Evolutionary conservation across 2,329 filamentous ascomycete species (phyloP).

Genomic region (Dactylella cylindrospora): DNA sequence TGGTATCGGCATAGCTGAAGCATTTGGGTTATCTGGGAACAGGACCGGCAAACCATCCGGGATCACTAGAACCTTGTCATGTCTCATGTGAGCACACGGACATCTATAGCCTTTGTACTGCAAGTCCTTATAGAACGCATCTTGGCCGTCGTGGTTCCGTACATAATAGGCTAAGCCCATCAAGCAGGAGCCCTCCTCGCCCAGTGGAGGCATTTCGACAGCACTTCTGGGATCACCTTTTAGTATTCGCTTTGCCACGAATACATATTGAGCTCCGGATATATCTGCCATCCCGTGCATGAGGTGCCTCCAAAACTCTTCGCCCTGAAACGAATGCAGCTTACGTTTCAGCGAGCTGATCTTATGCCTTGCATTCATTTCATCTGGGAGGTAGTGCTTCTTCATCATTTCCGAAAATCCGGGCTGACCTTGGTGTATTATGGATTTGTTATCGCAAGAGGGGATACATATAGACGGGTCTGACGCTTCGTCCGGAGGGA

Average conservation of each 20-base stretch:
- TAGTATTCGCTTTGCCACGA: slow-evolving; percentile 66
- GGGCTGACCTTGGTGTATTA: slow-evolving; percentile 39
- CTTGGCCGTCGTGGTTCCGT: slow-evolving; percentile 61
- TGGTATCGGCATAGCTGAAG: slow-evolving; percentile 58
- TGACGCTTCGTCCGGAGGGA: slow-evolving; percentile 13
- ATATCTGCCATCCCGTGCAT: slow-evolving; percentile 67
- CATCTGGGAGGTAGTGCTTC: slow-evolving; percentile 37
- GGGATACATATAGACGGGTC: slow-evolving; percentile 39
- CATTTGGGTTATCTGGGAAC: slow-evolving; percentile 63
- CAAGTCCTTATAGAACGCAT: slow-evolving; percentile 61
- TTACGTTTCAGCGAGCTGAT: slow-evolving; percentile 30
- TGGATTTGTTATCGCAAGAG: slow-evolving; percentile 42
- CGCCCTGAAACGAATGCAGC: slow-evolving; percentile 25
- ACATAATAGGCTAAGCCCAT: slow-evolving; percentile 68
- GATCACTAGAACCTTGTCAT: slow-evolving; percentile 70
- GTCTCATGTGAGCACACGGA: slow-evolving; percentile 69
- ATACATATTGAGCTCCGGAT: slow-evolving; percentile 66
- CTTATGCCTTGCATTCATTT: slow-evolving; percentile 24
- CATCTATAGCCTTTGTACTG: slow-evolving; percentile 67
- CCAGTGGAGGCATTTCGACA: slow-evolving; percentile 63
- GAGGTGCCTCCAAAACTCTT: slow-evolving; percentile 64
- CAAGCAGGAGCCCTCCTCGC: slow-evolving; percentile 63
- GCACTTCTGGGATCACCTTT: slow-evolving; percentile 62
- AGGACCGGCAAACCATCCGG: slow-evolving; percentile 64
- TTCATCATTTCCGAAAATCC: slow-evolving; percentile 41